phyloP scores from a whole-genome alignment of 2,329 filamentous ascomycete genomes.

The Parascedosporium putredinis region DNA sequence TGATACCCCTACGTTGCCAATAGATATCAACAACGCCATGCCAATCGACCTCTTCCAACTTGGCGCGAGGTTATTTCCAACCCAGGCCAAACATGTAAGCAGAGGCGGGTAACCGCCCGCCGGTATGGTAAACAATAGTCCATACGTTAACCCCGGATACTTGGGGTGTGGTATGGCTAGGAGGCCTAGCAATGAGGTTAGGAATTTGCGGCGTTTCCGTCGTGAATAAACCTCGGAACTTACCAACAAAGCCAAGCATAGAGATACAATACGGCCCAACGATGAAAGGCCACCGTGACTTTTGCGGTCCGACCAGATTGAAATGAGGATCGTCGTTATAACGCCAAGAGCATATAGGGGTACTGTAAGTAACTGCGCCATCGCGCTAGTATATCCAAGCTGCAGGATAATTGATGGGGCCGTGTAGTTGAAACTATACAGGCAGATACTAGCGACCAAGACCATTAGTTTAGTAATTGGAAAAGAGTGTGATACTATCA shows the following conservation, averaged over 20 bases:
- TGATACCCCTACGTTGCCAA: constrained; percentile 18
- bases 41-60: constrained; percentile 16
- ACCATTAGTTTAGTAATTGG: background rate
- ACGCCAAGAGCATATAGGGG: constrained; percentile 13
- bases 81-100: constrained; percentile 16
- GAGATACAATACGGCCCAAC: constrained; percentile 10
- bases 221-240: background rate
- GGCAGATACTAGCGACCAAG: constrained; percentile 1
- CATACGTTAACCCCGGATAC: constrained; percentile 18
- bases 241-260: background rate
- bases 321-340: constrained; percentile 14
- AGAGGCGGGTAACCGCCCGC: constrained; percentile 22
- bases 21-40: constrained; percentile 15
- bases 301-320: constrained; percentile 8
- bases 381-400: constrained; percentile 8
- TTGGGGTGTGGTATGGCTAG: constrained; percentile 12
- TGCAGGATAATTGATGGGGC: constrained; percentile 8
- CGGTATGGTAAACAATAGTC: constrained; percentile 16
- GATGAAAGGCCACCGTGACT: constrained; percentile 10
- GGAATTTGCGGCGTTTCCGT: background rate
- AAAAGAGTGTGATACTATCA: background rate
- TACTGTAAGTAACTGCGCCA: constrained; percentile 12
- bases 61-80: constrained; percentile 16
- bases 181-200: constrained; percentile 10
- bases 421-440: constrained; percentile 9